Evolutionary conservation across 2,329 filamentous ascomycete species (phyloP).

Genomic region (Geosmithia flava): DNA sequence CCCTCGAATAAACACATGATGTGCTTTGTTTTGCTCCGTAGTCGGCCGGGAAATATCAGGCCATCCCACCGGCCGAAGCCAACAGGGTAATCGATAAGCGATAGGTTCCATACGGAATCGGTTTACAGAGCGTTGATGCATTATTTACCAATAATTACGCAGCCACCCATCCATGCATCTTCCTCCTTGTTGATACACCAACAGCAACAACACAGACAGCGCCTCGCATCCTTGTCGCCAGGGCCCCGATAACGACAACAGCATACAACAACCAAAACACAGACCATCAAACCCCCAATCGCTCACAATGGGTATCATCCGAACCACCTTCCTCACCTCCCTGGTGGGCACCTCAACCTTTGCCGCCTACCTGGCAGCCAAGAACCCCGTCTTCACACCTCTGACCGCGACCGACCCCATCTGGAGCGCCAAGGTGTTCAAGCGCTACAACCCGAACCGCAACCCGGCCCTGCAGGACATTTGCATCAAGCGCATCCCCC

Average conservation of each 20-base stretch:
- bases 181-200: too few species aligned
- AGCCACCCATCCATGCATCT: not conserved
- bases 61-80: not conserved
- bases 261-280: not conserved
- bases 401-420: slow-evolving; percentile 46
- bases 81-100: not conserved
- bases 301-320: slow-evolving; percentile 38
- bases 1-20: too few species aligned
- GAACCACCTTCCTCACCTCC: slow-evolving; percentile 30
- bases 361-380: slow-evolving; percentile 33
- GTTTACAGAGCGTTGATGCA: too few species aligned
- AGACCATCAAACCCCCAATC: not conserved
- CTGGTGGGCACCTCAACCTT: slow-evolving; percentile 35
- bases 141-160: too few species aligned
- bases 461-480: slow-evolving; percentile 55
- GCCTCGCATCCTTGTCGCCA: too few species aligned
- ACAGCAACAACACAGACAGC: not conserved
- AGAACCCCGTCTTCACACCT: slow-evolving; percentile 44
- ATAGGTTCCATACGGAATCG: not conserved
- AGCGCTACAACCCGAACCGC: slow-evolving; percentile 45
- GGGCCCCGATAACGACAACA: not conserved
- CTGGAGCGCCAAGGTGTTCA: slow-evolving; percentile 43
- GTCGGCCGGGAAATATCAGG: not conserved
- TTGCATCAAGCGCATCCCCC: slow-evolving; percentile 47
- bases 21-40: not conserved